phyloP scores from a whole-genome alignment of 2,329 filamentous ascomycete species.

The Pezicula neosporulosa region DNA sequence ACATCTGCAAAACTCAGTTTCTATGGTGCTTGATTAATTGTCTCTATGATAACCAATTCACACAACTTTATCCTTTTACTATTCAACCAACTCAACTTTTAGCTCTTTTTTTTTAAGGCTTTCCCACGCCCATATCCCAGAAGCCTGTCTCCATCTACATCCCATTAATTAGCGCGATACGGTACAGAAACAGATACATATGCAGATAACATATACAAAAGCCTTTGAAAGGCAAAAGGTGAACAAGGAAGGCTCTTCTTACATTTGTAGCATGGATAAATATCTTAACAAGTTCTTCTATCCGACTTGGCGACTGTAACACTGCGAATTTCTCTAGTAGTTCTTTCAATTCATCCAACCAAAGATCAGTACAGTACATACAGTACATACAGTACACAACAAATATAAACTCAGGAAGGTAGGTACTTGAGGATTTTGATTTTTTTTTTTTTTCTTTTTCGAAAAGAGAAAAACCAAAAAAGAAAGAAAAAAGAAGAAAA shows the following conservation, averaged over 20 bases:
- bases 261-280: conserved; percentile 87
- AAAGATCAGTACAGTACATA: background rate
- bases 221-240: no score
- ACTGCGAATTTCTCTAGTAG: conserved; percentile 72
- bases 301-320: conserved; percentile 67
- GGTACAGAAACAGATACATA: no score
- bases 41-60: conserved; percentile 6
- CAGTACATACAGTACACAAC: background rate
- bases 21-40: conserved; percentile 6
- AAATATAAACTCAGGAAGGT: no score
- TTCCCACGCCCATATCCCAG: conserved; percentile 63
- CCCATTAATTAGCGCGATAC: conserved; percentile 14
- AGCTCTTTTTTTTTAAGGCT: no score
- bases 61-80: background rate
- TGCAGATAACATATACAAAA: no score
- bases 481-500: no score
- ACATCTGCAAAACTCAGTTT: no score
- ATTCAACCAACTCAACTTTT: conserved; percentile 2
- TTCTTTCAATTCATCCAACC: conserved; percentile 37
- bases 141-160: conserved; percentile 70
- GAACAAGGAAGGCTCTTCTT: conserved; percentile 23
- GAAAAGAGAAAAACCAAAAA: no score
- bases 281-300: conserved; percentile 80
- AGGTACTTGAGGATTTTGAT: no score
- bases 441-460: no score